Evolutionary conservation across 352 stramenopile genomes (phyloP).

Genomic region (Pythium brachiatum): DNA sequence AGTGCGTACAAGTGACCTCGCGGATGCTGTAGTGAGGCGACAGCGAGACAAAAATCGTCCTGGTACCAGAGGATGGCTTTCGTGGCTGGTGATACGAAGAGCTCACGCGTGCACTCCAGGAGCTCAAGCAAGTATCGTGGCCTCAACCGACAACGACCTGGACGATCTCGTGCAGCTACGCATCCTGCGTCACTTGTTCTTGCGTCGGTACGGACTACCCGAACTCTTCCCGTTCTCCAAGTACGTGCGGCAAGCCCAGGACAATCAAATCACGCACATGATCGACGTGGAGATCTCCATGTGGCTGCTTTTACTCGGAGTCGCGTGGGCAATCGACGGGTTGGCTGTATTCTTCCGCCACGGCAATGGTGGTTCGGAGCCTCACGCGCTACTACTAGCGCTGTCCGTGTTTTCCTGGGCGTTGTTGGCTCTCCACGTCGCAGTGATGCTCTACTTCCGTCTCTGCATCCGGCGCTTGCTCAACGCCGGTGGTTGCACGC

Average conservation of each 20-base stretch:
- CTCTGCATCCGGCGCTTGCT: conserved; percentile 30
- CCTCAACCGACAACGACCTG: background rate
- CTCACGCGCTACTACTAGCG: conserved; percentile 7
- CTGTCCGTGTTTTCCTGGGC: conserved; percentile 23
- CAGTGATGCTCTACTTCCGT: conserved; percentile 41
- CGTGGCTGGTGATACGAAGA: background rate
- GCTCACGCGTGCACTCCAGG: background rate
- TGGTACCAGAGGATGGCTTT: background rate
- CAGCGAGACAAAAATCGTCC: background rate
- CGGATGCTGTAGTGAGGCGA: background rate
- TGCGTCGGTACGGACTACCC: conserved; percentile 13
- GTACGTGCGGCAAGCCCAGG: conserved; percentile 51
- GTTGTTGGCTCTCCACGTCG: conserved; percentile 34
- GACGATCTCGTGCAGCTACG: conserved; percentile 14
- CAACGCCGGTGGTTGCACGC: conserved; percentile 28
- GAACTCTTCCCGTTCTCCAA: conserved; percentile 56
- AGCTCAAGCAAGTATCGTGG: background rate
- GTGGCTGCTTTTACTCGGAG: conserved; percentile 45
- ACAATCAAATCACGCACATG: conserved; percentile 43
- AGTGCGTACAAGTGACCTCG: conserved; percentile 4
- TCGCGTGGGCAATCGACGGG: conserved; percentile 42
- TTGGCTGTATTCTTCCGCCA: conserved; percentile 5
- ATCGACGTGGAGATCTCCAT: conserved; percentile 22
- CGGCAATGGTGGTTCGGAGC: background rate
- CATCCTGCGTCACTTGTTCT: conserved; percentile 21